phyloP scores from a whole-genome alignment of 805 yeast genomes.

The Zygosaccharomyces kombuchaensis region DNA sequence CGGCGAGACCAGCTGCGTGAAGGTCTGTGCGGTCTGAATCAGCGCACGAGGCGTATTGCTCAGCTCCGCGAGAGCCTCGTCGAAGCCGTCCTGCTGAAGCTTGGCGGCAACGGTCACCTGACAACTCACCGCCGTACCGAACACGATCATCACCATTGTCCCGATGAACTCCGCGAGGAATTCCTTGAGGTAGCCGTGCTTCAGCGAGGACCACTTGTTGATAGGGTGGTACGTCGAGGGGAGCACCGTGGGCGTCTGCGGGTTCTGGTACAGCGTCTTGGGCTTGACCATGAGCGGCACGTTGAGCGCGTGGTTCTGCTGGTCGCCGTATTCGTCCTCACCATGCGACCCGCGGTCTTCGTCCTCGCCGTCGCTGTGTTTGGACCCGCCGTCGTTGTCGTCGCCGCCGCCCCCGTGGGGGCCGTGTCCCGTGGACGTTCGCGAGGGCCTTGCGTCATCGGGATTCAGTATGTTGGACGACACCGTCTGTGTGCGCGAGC shows the following conservation, averaged over 20 bases:
- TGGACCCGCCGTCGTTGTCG: slow-evolving; percentile 2
- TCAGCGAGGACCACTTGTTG: slow-evolving; percentile 35
- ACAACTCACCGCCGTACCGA: slow-evolving; percentile 48
- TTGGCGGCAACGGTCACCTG: slow-evolving; percentile 39
- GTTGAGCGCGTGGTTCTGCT: slow-evolving; percentile 9
- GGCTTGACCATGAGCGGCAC: slow-evolving; percentile 36
- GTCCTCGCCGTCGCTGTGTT: background rate
- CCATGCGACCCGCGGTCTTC: slow-evolving; percentile 1
- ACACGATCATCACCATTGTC: slow-evolving; percentile 41
- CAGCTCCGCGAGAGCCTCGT: slow-evolving; percentile 10
- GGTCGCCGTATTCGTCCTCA: slow-evolving; percentile 2
- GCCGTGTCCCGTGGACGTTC: slow-evolving; percentile 9
- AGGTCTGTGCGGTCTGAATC: slow-evolving; percentile 12
- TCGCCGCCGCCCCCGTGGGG: slow-evolving; percentile 8
- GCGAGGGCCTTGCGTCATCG: slow-evolving; percentile 14
- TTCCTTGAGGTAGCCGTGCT: slow-evolving; percentile 39
- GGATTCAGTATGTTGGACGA: slow-evolving; percentile 23
- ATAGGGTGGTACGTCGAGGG: slow-evolving; percentile 38
- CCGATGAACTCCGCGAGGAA: slow-evolving; percentile 52
- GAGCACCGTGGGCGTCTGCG: slow-evolving; percentile 36
- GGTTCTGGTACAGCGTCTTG: slow-evolving; percentile 36
- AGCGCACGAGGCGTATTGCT: slow-evolving; percentile 4
- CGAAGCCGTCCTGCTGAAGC: slow-evolving; percentile 18
- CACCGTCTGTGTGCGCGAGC: slow-evolving; percentile 21
- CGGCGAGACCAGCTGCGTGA: slow-evolving; percentile 16